phyloP scores from a whole-genome alignment of 306 rosid genomes.

The Vigna reflexopilosa region DNA sequence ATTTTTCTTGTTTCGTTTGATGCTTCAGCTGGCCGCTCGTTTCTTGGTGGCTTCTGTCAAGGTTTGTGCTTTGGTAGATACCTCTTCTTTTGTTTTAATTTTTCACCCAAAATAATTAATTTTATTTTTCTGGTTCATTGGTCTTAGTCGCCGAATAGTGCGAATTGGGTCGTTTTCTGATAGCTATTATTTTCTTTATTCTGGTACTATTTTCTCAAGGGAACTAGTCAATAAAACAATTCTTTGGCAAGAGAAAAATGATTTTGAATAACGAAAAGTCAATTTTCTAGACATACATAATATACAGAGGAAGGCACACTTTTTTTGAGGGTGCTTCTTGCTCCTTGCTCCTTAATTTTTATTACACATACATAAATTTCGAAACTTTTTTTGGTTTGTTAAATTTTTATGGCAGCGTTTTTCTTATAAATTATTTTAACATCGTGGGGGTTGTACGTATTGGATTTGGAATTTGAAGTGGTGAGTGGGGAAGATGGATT shows the following conservation, averaged over 20 bases:
- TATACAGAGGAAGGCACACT: slow-evolving; percentile 16
- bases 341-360: background rate
- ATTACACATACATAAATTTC: background rate
- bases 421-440: background rate
- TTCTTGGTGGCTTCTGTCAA: slow-evolving; percentile 46
- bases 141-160: slow-evolving; percentile 50
- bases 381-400: background rate
- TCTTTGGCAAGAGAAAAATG: slow-evolving; percentile 49
- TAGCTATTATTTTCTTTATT: slow-evolving; percentile 48
- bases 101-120: background rate
- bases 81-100: background rate
- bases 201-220: slow-evolving; percentile 12
- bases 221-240: slow-evolving; percentile 32
- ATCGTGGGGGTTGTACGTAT: slow-evolving; percentile 10
- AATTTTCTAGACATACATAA: slow-evolving; percentile 14
- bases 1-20: slow-evolving; percentile 29
- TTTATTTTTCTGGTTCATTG: slow-evolving; percentile 44
- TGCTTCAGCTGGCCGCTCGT: slow-evolving; percentile 32
- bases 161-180: slow-evolving; percentile 58
- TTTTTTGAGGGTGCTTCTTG: slow-evolving; percentile 4
- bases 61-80: slow-evolving; percentile 44
- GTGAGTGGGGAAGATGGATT: slow-evolving; percentile 55
- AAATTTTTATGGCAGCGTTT: background rate
- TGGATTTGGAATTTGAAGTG: slow-evolving; percentile 38
- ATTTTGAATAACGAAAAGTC: slow-evolving; percentile 42